Evolutionary conservation across 1,284 basidiomycete genomes (phyloP), one percentile per base, ranked within the genome.

Genomic region (Bjerkandera adusta): DNA sequence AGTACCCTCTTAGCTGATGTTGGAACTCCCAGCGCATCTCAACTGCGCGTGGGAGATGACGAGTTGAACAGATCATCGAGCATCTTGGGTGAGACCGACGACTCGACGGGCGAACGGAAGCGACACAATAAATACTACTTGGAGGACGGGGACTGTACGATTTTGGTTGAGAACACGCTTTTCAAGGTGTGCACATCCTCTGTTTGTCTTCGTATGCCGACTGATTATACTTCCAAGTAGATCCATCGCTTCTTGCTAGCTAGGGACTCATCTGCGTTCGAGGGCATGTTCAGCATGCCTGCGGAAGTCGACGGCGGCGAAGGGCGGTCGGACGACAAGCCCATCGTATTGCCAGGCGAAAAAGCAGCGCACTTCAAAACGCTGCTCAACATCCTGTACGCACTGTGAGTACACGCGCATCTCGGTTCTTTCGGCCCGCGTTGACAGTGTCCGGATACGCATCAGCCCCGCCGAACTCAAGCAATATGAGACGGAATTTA

Each of bases 201-300:
- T 30, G 16, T 27, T 16, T 21, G 15, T 32, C 10, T 42, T 20
- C 32, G 22, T 36, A 27, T 27, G 21, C 32, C 29, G 18, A 22
- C 48, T 13, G 13, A 22, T 26, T 26, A 27, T 16, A 1, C 13
- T 43, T 12, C n/a, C 26, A 44, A 49, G 34, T 49, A 77, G 76
- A 73, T 79, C 22, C 76, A 78, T 50, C 66, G 71, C 36, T 76
- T 72, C n/a, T 65, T 72, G 44, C 58, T 79, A 25, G 65, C 68
- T 15, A 74, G 74, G 51, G 77, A 78, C 48, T 69, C 69, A 22
- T 77, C 76, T 24, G 71, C 72, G 12, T 79, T 78, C 49, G 68
- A 75, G 54, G 64, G 69, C 55, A 77, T 78, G 76, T 78, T 79
- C 62, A 68, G 66, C 24, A 58, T 77, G 16, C 71, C 72, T 40